Percentiles rank a stretch among this genome's conserved stretches.
Evolutionary conservation across 768 basidiomycete genomes (phyloP).

Genomic region (Leccinum aurantiacum): DNA sequence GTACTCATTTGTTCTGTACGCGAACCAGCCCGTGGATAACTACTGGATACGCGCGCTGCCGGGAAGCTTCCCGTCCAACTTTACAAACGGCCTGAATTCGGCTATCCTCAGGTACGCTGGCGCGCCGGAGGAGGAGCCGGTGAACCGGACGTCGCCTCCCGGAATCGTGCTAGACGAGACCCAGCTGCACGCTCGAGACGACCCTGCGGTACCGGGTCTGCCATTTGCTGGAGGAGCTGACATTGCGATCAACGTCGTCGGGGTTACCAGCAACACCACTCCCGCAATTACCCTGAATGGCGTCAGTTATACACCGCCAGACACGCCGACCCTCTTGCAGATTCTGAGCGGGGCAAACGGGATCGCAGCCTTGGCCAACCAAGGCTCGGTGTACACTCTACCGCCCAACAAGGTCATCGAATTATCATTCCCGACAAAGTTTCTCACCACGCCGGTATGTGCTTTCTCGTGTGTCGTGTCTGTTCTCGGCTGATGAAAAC

Average conservation of each 20-base stretch:
- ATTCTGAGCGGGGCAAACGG: constrained; percentile 38
- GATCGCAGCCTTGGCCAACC: constrained; percentile 37
- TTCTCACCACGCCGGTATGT: constrained; percentile 32
- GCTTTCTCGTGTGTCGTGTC: neutral
- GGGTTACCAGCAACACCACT: constrained; percentile 28
- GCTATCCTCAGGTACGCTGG: constrained; percentile 45
- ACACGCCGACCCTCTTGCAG: constrained; percentile 46
- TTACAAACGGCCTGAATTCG: constrained; percentile 35
- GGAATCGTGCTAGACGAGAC: constrained; percentile 37
- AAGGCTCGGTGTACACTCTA: constrained; percentile 43
- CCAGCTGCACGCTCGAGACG: constrained; percentile 35
- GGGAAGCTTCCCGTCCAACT: constrained; percentile 18
- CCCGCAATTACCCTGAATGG: constrained; percentile 35
- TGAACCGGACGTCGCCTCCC: constrained; percentile 7
- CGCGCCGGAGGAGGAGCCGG: constrained; percentile 36
- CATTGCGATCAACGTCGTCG: constrained; percentile 37
- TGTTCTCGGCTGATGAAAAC: neutral
- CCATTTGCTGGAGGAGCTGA: constrained; percentile 42
- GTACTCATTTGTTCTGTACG: constrained; percentile 45
- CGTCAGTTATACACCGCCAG: constrained; percentile 34
- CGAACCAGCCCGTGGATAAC: constrained; percentile 36
- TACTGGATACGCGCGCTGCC: constrained; percentile 44
- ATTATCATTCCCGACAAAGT: constrained; percentile 23
- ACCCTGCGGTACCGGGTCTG: constrained; percentile 31
- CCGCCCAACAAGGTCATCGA: constrained; percentile 48